Evolutionary conservation across 1,284 basidiomycete genomes (phyloP).

Genomic region (Ustilago curta): DNA sequence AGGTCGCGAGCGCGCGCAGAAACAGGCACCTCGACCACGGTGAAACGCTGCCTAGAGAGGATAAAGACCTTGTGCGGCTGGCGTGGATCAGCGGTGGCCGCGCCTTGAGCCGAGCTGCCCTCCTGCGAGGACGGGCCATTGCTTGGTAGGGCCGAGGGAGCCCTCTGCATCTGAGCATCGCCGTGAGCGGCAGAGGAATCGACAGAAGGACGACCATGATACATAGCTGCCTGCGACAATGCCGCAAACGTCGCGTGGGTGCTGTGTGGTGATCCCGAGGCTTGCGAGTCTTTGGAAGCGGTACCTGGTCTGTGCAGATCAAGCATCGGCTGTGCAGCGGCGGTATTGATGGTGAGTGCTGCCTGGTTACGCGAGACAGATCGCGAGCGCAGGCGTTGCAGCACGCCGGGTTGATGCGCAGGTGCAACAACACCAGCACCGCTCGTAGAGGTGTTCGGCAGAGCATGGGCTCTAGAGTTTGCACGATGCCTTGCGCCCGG

Average conservation of each 20-base stretch:
- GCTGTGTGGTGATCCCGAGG: conserved; percentile 35
- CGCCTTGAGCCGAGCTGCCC: background rate
- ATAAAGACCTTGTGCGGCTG: conserved; percentile 56
- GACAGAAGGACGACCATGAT: conserved; percentile 25
- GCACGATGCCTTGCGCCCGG: conserved; percentile 18
- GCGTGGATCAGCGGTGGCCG: conserved; percentile 8
- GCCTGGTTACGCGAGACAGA: conserved; percentile 32
- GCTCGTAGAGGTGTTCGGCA: conserved; percentile 16
- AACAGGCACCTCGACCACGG: conserved; percentile 45
- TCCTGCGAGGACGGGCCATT: conserved; percentile 15
- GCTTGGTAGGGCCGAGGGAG: conserved; percentile 6
- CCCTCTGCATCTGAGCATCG: conserved; percentile 21
- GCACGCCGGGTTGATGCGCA: conserved; percentile 29
- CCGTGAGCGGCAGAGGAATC: conserved; percentile 5
- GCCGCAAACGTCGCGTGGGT: conserved; percentile 32
- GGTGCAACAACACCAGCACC: background rate
- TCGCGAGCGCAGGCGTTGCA: conserved; percentile 32
- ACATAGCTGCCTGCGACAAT: conserved; percentile 24
- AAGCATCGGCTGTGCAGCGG: conserved; percentile 38
- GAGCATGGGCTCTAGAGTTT: conserved; percentile 17
- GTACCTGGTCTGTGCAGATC: conserved; percentile 35
- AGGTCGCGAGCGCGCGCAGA: conserved; percentile 58
- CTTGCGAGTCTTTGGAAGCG: conserved; percentile 46
- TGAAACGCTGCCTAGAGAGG: conserved; percentile 55
- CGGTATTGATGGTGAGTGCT: conserved; percentile 37